Evolutionary conservation across 257 asterid species (phyloP).

Genomic region (Lycium ferocissimum): DNA sequence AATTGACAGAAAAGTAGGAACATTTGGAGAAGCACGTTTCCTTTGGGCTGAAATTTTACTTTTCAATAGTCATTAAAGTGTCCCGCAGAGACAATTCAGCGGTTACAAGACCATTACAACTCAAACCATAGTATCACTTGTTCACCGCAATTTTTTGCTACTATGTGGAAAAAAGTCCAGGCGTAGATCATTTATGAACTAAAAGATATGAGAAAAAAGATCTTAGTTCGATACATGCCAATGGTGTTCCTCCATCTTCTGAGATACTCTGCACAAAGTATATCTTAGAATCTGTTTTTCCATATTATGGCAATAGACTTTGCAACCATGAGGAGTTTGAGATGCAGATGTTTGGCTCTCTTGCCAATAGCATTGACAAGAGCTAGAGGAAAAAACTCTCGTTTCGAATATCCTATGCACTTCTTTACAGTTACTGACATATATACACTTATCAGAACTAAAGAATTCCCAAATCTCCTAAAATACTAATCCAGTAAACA

Average conservation of each 20-base stretch:
- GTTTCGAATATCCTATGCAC: neutral
- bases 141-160: neutral
- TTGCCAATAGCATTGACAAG: slow-evolving; percentile 18
- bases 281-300: neutral
- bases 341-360: neutral
- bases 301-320: neutral
- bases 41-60: neutral
- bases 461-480: slow-evolving; percentile 22
- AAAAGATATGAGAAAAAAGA: neutral
- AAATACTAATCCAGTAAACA: neutral
- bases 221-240: neutral
- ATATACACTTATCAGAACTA: slow-evolving; percentile 10
- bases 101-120: neutral
- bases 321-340: neutral
- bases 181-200: neutral
- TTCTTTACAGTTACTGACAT: slow-evolving; percentile 12
- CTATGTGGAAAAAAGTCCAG: neutral
- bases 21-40: no score
- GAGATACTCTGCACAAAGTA: neutral
- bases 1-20: neutral
- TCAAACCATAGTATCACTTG: neutral
- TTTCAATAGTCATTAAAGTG: neutral
- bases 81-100: neutral
- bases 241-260: neutral
- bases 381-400: neutral